Evolutionary conservation across 2,329 filamentous ascomycete species (phyloP), one percentile per base, ranked within the genome.

Genomic region (Byssoonygena ceratinophila): DNA sequence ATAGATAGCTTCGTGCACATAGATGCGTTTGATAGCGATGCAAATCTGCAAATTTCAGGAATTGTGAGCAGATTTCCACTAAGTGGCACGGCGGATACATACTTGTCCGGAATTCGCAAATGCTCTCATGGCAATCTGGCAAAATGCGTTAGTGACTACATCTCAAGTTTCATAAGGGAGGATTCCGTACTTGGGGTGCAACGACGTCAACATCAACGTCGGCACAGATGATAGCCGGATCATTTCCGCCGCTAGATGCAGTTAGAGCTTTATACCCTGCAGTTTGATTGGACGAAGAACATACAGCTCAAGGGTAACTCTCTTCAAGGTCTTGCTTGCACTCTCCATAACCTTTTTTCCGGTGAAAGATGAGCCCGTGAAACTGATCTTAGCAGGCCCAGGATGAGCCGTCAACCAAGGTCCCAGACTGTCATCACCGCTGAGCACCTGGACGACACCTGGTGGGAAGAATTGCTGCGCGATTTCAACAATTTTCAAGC

Each of bases 1-100:
- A 60, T 81, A 82, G 47, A 83, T 75, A 2, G 67, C 70, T 57
- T 80, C 76, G 60, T 83, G 80, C 1, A 84, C 74, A 59, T 80
- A 83, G 27, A 83, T 66, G 0, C 80, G 71, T 66, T 83, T 83
- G 50, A 72, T 74, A 41, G 74, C 74, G 22, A 80, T 71, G 61
- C 77, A 80, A 44, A 80, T 71, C 60, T 79, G 37, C 20, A n/a
- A 14, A 4, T n/a, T 36, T 23, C 11, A 25, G 16, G n/a, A 25
- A 27, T 4, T n/a, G 45, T 47, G 5, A 47, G 45, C 20, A 18
- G 4, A 22, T 34, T 16, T 22, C 1, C n/a, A 44, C n/a, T 25
- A 9, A 41, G 5, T 40, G 18, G 14, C 3, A 20, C 6, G 27
- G 3, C 2, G 8, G 6, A 2, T 20, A n/a, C 32, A 37, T 55